Conservation (phyloP, 495 filamentous ascomycete genomes). For the Aspergillus carlsbadensis region DNA sequence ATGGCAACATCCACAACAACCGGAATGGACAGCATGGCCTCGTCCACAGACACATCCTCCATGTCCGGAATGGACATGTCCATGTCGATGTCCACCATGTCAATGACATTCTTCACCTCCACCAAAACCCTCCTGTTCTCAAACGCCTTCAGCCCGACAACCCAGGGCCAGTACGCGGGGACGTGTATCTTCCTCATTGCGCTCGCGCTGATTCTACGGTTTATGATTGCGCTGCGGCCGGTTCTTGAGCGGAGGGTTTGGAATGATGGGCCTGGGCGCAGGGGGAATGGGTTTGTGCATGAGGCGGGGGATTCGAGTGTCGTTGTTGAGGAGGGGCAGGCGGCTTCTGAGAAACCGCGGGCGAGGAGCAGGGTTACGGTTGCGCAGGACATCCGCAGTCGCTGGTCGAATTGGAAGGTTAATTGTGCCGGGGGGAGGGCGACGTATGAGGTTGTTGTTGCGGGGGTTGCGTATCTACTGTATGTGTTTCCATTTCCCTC, state of each 20-base stretch:
- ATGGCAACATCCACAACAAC: constrained; percentile 4
- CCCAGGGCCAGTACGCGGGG: constrained; percentile 29
- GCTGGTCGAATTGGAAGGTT: constrained; percentile 29
- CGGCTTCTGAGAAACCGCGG: too few species aligned
- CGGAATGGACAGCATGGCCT: not conserved
- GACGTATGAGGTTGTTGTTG: constrained; percentile 23
- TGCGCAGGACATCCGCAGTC: constrained; percentile 17
- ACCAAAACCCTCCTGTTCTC: constrained; percentile 27
- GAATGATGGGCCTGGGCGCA: constrained; percentile 15
- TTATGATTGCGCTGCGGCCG: constrained; percentile 25
- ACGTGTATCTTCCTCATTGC: constrained; percentile 33
- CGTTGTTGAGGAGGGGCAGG: too few species aligned
- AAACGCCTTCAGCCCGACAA: constrained; percentile 21
- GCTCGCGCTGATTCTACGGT: constrained; percentile 26
- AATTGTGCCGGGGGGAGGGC: constrained; percentile 26
- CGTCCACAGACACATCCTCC: constrained; percentile 6
- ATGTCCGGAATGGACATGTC: constrained; percentile 21
- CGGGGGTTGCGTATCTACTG: constrained; percentile 28
- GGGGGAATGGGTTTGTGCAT: too few species aligned
- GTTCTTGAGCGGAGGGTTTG: constrained; percentile 24
- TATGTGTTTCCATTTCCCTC: constrained; percentile 13
- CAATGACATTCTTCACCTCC: constrained; percentile 33
- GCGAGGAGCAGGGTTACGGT: not conserved
- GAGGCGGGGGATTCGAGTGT: too few species aligned
- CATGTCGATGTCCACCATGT: constrained; percentile 30